phyloP scores from a whole-genome alignment of 257 asterid genomes.

The Lavandula angustifolia region DNA sequence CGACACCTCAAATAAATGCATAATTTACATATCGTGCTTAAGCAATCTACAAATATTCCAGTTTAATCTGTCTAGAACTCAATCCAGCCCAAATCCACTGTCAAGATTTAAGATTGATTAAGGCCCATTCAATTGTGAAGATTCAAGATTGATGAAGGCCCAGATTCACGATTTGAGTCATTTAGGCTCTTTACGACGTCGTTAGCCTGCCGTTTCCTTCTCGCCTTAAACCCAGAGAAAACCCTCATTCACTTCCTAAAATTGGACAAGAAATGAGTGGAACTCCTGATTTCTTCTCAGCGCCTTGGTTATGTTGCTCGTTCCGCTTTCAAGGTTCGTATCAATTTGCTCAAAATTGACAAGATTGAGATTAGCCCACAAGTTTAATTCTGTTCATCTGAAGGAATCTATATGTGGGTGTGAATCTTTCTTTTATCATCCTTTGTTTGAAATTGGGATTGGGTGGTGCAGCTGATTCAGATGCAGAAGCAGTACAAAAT shows the following conservation, averaged over 20 bases:
- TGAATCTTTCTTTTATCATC: not conserved
- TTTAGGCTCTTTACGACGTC: not conserved
- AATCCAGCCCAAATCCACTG: no score
- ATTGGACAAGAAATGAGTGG: conserved; percentile 47
- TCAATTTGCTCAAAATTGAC: not conserved
- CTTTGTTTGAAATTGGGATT: conserved; percentile 21
- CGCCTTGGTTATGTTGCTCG: conserved; percentile 95
- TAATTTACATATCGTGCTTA: no score
- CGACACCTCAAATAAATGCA: no score
- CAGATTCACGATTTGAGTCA: no score
- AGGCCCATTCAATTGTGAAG: no score
- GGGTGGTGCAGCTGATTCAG: conserved; percentile 69
- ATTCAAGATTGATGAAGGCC: no score
- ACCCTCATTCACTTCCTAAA: conserved; percentile 5
- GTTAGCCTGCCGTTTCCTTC: not conserved
- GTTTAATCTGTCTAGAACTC: no score
- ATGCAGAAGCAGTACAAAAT: conserved; percentile 78
- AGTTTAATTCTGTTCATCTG: not conserved
- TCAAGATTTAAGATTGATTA: no score
- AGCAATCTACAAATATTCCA: no score
- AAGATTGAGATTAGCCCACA: not conserved
- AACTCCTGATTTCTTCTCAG: conserved; percentile 81
- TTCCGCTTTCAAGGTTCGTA: conserved; percentile 89
- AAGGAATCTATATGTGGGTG: not conserved
- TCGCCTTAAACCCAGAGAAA: conserved; percentile 19